Base-by-base conservation (phyloP, 139 green algal species). In the Chlorella vulgaris region DNA sequence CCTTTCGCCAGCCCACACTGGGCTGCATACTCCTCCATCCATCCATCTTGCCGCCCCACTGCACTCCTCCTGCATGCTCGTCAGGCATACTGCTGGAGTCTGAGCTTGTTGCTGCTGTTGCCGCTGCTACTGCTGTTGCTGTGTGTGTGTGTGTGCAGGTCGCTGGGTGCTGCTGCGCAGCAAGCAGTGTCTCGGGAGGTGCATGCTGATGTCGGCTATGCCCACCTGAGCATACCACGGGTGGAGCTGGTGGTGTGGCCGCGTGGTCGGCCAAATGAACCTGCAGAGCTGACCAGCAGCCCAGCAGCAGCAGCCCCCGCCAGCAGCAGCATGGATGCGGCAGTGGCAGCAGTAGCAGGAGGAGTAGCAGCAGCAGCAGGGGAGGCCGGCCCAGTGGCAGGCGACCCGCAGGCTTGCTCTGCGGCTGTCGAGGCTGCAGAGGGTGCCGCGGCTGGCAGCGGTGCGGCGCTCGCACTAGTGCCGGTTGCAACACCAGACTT, bases 241-340 rank as follows among this genome's bases (percentile, higher is more conserved):
- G 5, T 87, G 10, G 83, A 87, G 79, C 43, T 87, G 0, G 83
- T 83, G 4, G 24, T 85, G 7, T 85, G 83, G 83, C 83, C 78
- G 3, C 31, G 69, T 42, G 65, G 65, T 35, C 28, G 65, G 65
- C 65, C 65, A 8, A 35, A 47, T 5, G 35, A 33, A 13, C 18
- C 65, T 21, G 65, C 65, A 10, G 2, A 10, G 33, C 36, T 4
- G 35, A n/a, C 31, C n/a, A 69, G 21, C 24, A 68, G 65, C 65
- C 8, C 69, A 3, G 42, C 40, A 42, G 69, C 13, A 19, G 28
- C 42, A 62, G 39, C 26, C 38, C 38, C 22, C 68, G 40, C 26
- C 68, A 60, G 21, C 39, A 26, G 40, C 68, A 35, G 69, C n/a
- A n/a, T 10, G 7, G n/a, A 28, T 60, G 8, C 29, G 1, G 33